phyloP scores from a whole-genome alignment of 2,329 filamentous ascomycete genomes.

The Coniochaeta prunicola region DNA sequence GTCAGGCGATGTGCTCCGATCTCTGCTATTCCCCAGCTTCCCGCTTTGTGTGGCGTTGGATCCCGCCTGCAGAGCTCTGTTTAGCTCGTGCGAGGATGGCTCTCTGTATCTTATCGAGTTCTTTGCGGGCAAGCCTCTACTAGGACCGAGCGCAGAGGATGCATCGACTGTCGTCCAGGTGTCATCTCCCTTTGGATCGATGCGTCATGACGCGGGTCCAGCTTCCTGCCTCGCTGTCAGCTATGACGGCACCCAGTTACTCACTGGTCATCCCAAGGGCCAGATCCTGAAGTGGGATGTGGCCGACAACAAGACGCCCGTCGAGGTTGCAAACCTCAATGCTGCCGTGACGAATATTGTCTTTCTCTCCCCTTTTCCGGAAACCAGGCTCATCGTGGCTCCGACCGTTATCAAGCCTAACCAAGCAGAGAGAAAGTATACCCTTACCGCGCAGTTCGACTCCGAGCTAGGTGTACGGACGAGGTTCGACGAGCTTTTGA shows the following conservation, averaged over 20 bases:
- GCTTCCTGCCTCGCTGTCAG: slow-evolving; percentile 64
- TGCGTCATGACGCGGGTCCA: slow-evolving; percentile 57
- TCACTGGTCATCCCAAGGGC: slow-evolving; percentile 77
- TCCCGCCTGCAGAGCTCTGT: slow-evolving; percentile 75
- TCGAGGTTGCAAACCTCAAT: slow-evolving; percentile 64
- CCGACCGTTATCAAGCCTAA: slow-evolving; percentile 74
- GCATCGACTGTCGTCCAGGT: slow-evolving; percentile 51
- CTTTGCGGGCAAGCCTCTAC: slow-evolving; percentile 44
- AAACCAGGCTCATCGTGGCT: slow-evolving; percentile 35
- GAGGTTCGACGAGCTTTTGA: slow-evolving; percentile 37
- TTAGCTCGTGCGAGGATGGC: slow-evolving; percentile 73
- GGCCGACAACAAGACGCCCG: slow-evolving; percentile 58
- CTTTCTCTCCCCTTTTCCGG: slow-evolving; percentile 58
- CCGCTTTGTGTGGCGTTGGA: slow-evolving; percentile 72
- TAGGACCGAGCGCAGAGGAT: slow-evolving; percentile 47
- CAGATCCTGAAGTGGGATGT: slow-evolving; percentile 78
- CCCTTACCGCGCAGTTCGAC: slow-evolving; percentile 57
- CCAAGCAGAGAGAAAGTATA: slow-evolving; percentile 57
- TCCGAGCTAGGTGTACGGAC: slow-evolving; percentile 30
- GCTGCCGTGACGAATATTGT: slow-evolving; percentile 75
- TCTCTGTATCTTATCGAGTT: slow-evolving; percentile 76
- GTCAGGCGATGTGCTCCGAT: slow-evolving; percentile 69
- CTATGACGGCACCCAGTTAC: slow-evolving; percentile 72
- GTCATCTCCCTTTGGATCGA: slow-evolving; percentile 44
- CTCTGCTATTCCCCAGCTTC: slow-evolving; percentile 68